Base-by-base conservation (phyloP, 140 eudicot genomes). In the Cichorium intybus region DNA sequence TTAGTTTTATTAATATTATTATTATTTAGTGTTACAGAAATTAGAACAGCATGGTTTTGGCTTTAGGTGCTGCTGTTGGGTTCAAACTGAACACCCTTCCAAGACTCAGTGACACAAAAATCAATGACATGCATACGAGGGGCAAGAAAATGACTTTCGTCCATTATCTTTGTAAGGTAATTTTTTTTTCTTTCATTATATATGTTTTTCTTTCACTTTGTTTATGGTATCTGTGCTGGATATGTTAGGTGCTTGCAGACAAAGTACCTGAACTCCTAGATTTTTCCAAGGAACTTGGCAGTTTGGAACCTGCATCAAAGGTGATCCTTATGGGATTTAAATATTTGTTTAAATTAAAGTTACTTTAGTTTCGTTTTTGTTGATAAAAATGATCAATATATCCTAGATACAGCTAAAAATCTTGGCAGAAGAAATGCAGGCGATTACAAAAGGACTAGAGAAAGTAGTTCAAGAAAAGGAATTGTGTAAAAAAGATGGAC, bases 261-360 rank as follows among this genome's bases (percentile, higher is more conserved):
- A 82, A 88, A 52, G 69, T 85, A 20, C 96, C 96, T 1, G 93
- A 88, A 75, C 78, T 88, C 64, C 79, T 88, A 28, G 96, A 88
- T 73, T 88, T 84, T 57, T 80, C 85, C 58, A 73, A 82, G 63
- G 94, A 88, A 35, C 85, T 88, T 68, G 64, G 79, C 52, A 82
- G 93, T 73, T 77, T 88, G 80, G 96, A 88, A 80, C 81, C 85
- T 50, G 82, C 89, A 56, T 70, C 94, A 60, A 88, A 88, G 96
- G 96, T 88, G 67, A 49, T 26, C 39, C 39, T 67, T 62, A 43
- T 29, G 23, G 27, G 10, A 26, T 68, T 17, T 11, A 3, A 7
- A 47, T 12, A 2, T 14, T 45, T 69, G 27, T n/a, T 12, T 18
- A 45, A n/a, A n/a, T 51, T 23, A 24, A 58, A 37, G 26, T 53